Base-by-base conservation (phyloP, 2,329 filamentous ascomycete genomes). In the Pseudonectria buxi region DNA sequence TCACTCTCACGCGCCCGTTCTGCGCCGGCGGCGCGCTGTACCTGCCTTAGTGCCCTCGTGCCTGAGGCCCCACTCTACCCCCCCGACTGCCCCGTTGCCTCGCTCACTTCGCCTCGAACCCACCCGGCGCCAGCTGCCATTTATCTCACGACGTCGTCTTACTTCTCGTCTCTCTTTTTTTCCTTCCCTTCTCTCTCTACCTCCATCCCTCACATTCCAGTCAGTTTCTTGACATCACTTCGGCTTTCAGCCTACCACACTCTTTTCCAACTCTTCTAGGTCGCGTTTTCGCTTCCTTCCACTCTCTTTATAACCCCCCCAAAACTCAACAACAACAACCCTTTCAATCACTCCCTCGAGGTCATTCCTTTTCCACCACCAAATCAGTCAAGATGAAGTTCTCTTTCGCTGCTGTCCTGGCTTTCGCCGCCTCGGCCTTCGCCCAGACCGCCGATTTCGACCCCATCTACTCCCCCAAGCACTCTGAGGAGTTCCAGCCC, bases 371-470 rank as follows among this genome's bases (percentile, higher is more conserved):
- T 6, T 6, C 5, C 18, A 22, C 18, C 18, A 22, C 18, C 18
- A 22, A 22, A 22, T 6, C 18, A 28, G 35, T 54, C 68, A 77
- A 69, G 41, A 78, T 79, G 74, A 70, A 65, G 53, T 76, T 71
- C 64, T 57, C 69, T 49, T 56, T 64, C 50, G 60, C 69, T 41
- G 60, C 73, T 53, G 45, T 72, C 46, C 49, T 77, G 62, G 73
- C 72, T 54, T 63, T 72, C 45, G 66, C 65, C 50, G 63, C 64
- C 59, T 56, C 68, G 43, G 69, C 58, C 45, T 44, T 74, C 40
- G 75, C 74, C 33, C 72, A 76, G 60, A 72, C 69, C 32, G 37
- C 60, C n/a, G 69, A 68, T 52, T 81, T 79, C 61, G 67, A 77
- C 55, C 57, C 65, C 52, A 63, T 81, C 55, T 63, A 53, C 49